Percentiles rank a stretch among this genome's conserved stretches.
Evolutionary conservation across 345 rosid genomes (phyloP).

Genomic region (Eucalyptus leucophloia): DNA sequence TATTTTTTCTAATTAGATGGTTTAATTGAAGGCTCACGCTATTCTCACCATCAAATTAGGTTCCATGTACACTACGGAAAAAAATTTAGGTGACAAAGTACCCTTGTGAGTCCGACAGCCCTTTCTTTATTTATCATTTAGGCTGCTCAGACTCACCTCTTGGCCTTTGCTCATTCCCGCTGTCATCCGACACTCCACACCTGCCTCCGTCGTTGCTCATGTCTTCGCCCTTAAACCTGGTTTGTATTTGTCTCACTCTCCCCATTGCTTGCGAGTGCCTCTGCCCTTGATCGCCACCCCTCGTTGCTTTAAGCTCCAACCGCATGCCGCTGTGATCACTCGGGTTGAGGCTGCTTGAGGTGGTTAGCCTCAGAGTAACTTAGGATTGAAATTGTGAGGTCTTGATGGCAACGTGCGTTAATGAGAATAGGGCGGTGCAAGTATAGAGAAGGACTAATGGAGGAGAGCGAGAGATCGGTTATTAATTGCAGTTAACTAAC

Average conservation of each 20-base stretch:
- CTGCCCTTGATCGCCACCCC: neutral
- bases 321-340: neutral
- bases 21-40: neutral
- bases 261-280: neutral
- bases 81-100: neutral
- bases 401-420: neutral
- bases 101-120: neutral
- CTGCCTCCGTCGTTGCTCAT: neutral
- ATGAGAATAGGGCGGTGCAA: neutral
- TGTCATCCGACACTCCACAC: neutral
- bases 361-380: neutral
- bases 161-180: neutral
- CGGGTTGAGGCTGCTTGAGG: neutral
- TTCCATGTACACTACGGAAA: fast-evolving
- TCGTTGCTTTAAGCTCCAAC: neutral
- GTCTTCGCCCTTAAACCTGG: neutral
- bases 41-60: neutral
- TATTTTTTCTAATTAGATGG: neutral
- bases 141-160: neutral
- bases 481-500: neutral
- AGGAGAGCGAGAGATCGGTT: neutral
- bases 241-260: neutral
- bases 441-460: neutral
- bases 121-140: neutral
- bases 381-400: neutral